Evolutionary conservation across 108 stramenopile species (phyloP).

Genomic region (Cyclostephanos invisitatus): DNA sequence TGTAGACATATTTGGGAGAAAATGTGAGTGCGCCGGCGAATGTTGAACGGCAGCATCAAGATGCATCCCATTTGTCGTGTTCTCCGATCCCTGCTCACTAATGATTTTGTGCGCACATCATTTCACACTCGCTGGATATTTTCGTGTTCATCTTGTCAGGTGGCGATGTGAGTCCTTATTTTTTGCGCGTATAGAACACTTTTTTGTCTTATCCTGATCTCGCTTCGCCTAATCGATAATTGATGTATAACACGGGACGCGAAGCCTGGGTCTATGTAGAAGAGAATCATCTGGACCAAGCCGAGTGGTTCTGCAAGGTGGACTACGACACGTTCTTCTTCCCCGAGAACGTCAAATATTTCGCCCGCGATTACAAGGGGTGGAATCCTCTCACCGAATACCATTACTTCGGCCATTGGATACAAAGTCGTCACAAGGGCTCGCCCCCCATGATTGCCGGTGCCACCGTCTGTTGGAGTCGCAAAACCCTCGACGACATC

Average conservation of each 20-base stretch:
- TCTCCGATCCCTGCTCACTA: neutral
- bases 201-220: neutral
- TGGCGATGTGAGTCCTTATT: slow-evolving; percentile 17
- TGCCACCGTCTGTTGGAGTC: slow-evolving; percentile 44
- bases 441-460: slow-evolving; percentile 47
- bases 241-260: neutral
- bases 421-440: slow-evolving; percentile 20
- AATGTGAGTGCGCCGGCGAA: slow-evolving; percentile 27
- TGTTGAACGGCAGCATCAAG: neutral
- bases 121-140: neutral
- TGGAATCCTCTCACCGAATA: slow-evolving; percentile 43
- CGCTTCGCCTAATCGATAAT: neutral
- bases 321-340: slow-evolving; percentile 59
- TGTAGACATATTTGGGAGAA: slow-evolving; percentile 58
- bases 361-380: slow-evolving; percentile 30
- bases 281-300: slow-evolving; percentile 40
- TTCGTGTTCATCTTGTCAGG: neutral
- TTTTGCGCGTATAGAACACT: neutral
- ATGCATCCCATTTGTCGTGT: neutral
- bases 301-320: slow-evolving; percentile 56
- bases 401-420: slow-evolving; percentile 52
- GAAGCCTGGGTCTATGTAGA: slow-evolving; percentile 48
- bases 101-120: neutral
- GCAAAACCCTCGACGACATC: slow-evolving; percentile 42
- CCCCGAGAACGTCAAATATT: slow-evolving; percentile 50